Conservation (phyloP, 768 basidiomycete genomes). For the Gloeophyllum trabeum region DNA sequence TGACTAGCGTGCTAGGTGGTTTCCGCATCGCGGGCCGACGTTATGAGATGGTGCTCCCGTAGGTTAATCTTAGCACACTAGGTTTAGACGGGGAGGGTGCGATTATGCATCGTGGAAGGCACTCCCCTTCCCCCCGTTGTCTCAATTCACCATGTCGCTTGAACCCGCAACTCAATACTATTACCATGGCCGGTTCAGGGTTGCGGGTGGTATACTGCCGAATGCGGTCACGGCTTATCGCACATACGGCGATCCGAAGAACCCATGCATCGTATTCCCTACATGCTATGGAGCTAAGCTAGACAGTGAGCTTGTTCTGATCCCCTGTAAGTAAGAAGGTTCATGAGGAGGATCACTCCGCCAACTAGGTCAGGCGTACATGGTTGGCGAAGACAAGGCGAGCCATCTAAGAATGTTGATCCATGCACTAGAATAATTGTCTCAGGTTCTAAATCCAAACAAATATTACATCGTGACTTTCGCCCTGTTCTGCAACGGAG, state of each 20-base stretch:
- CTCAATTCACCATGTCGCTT: not conserved
- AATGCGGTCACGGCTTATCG: conserved; percentile 15
- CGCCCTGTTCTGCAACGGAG: conserved; percentile 18
- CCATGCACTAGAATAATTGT: not conserved
- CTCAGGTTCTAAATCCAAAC: conserved; percentile 9
- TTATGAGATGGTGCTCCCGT: too few relatives aligned
- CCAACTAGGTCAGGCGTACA: conserved; percentile 10
- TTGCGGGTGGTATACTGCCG: conserved; percentile 13
- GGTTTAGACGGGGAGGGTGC: too few relatives aligned
- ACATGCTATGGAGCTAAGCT: conserved; percentile 16
- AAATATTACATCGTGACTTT: conserved; percentile 18
- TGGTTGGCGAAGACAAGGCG: conserved; percentile 13
- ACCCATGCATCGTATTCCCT: conserved; percentile 15
- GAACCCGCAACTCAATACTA: conserved; percentile 10
- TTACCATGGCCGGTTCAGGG: conserved; percentile 13
- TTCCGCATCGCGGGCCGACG: too few relatives aligned
- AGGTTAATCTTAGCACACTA: too few relatives aligned
- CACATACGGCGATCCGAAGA: conserved; percentile 12
- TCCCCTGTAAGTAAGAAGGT: not conserved
- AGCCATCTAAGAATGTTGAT: too few relatives aligned
- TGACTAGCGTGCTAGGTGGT: too few relatives aligned
- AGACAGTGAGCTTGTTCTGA: conserved; percentile 8
- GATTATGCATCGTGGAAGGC: too few relatives aligned
- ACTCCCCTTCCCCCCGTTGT: not conserved
- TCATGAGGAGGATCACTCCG: not conserved